phyloP scores from a whole-genome alignment of 1,284 basidiomycete species.

The Inonotus obliquus region DNA sequence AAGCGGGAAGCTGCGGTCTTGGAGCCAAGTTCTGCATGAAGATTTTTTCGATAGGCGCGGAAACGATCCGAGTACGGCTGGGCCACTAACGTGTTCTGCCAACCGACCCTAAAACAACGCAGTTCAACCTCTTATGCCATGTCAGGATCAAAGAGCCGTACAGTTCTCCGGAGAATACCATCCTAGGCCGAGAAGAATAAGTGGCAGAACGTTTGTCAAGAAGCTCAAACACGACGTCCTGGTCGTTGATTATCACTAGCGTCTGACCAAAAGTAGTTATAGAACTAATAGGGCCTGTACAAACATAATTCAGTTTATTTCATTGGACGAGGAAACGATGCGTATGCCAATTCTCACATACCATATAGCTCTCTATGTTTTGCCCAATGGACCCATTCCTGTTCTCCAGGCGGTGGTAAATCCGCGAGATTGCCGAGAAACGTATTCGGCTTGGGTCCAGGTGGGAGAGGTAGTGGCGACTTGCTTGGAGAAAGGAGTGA shows the following conservation, averaged over 20 bases:
- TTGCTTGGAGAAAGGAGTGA: neutral
- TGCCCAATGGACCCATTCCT: slow-evolving; percentile 17
- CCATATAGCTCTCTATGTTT: slow-evolving; percentile 19
- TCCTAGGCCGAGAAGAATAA: slow-evolving; percentile 41
- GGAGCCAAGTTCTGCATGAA: slow-evolving; percentile 8
- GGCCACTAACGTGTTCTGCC: neutral
- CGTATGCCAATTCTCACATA: neutral
- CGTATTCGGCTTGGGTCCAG: slow-evolving; percentile 9
- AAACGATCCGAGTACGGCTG: slow-evolving; percentile 1
- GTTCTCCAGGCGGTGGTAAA: slow-evolving; percentile 8
- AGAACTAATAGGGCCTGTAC: slow-evolving; percentile 22
- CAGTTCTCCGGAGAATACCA: slow-evolving; percentile 16
- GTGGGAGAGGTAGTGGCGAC: neutral
- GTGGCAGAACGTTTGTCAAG: slow-evolving; percentile 43
- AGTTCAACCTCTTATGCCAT: too few species aligned
- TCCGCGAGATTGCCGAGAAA: slow-evolving; percentile 14
- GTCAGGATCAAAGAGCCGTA: too few species aligned
- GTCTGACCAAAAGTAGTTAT: slow-evolving; percentile 36
- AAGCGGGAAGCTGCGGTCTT: slow-evolving; percentile 5
- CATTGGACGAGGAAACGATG: neutral
- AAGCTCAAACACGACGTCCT: slow-evolving; percentile 38
- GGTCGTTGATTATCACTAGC: slow-evolving; percentile 39
- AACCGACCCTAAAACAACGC: slow-evolving; percentile 2
- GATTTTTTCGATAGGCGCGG: slow-evolving; percentile 4
- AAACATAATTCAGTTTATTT: neutral